Evolutionary conservation across 768 basidiomycete species (phyloP), one percentile per base, ranked within the genome.

Genomic region (Saitozyma sp.): DNA sequence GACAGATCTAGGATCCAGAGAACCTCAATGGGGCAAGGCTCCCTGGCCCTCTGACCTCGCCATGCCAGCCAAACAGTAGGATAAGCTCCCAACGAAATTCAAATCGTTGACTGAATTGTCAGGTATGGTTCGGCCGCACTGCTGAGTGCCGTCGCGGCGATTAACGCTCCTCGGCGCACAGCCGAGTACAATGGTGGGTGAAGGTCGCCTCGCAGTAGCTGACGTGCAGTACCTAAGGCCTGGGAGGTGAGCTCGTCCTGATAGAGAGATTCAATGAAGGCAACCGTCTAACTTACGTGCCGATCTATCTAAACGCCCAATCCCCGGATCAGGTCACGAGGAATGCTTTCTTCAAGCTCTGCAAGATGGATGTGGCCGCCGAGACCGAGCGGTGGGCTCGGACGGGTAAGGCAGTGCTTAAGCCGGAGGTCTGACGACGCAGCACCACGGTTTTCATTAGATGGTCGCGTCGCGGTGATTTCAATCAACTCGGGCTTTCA

Each of bases 391-490:
- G 66, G 39, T 77, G 74, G 74, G 76, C 73, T 1, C 52, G 73
- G 38, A 73, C 70, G 29, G 66, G 77, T 77, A 48, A 46, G 67
- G 65, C 5, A 43, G 17, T 41, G 0, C 55, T 17, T 19, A 14
- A 45, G 29, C 50, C 9, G 41, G 50, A 38, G 5, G 9, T 76
- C 73, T 45, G 69, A 69, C 17, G 77, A 70, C 43, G 61, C 69
- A 60, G 79, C 83, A 6, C 83, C 83, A 0, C 74, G 73, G 41
- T 84, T 84, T 67, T 81, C 81, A 9, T 77, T 79, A 17, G 83
- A 84, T 68, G 83, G 83, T 1, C 70, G 77, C 50, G 78, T 83
- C 14, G 83, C 83, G 10, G 77, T 84, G 11, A 63, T 84, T 9
- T 71, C 80, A 3, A 79, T 84, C 4, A 69, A 78, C 9, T 80